Percentiles rank a stretch among this genome's conserved stretches.
phyloP scores from a whole-genome alignment of 352 stramenopile genomes.

The Globisporangium emineosum region DNA sequence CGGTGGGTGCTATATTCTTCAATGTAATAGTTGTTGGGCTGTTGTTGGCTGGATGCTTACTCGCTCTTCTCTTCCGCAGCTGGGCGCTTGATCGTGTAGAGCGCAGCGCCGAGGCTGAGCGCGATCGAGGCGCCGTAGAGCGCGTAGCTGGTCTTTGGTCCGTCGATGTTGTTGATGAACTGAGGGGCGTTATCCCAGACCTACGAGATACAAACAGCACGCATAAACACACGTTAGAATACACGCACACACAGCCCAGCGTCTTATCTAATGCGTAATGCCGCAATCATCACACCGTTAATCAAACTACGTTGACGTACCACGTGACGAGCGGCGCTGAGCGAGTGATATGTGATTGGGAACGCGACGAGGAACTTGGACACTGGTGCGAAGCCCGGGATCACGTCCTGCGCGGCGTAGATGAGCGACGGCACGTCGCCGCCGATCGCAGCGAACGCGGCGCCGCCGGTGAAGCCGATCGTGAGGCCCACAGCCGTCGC shows the following conservation, averaged over 20 bases:
- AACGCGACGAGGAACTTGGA: slow-evolving; percentile 95
- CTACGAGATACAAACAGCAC: slow-evolving; percentile 20
- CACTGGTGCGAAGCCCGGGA: slow-evolving; percentile 61
- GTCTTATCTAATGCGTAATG: too few species aligned
- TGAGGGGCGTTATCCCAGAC: slow-evolving; percentile 91
- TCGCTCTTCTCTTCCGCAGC: slow-evolving; percentile 15
- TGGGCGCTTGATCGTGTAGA: slow-evolving; percentile 52
- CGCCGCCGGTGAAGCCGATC: slow-evolving; percentile 73
- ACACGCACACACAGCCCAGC: neutral
- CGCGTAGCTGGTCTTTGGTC: slow-evolving; percentile 38
- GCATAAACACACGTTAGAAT: neutral
- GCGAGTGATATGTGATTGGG: slow-evolving; percentile 92
- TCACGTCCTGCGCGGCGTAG: slow-evolving; percentile 65
- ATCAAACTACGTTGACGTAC: slow-evolving; percentile 21
- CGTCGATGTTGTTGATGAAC: slow-evolving; percentile 71
- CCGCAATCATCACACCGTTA: neutral
- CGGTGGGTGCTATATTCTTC: slow-evolving; percentile 7
- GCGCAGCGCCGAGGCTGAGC: slow-evolving; percentile 40
- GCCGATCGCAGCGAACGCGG: slow-evolving; percentile 68
- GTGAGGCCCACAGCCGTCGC: slow-evolving; percentile 64
- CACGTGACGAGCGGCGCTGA: slow-evolving; percentile 87
- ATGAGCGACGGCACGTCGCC: slow-evolving; percentile 79
- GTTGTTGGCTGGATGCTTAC: slow-evolving; percentile 1
- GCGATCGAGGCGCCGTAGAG: slow-evolving; percentile 48
- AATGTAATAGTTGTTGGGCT: neutral